Evolutionary conservation across 2,329 filamentous ascomycete species (phyloP).

Genomic region (Apiospora phragmitis): DNA sequence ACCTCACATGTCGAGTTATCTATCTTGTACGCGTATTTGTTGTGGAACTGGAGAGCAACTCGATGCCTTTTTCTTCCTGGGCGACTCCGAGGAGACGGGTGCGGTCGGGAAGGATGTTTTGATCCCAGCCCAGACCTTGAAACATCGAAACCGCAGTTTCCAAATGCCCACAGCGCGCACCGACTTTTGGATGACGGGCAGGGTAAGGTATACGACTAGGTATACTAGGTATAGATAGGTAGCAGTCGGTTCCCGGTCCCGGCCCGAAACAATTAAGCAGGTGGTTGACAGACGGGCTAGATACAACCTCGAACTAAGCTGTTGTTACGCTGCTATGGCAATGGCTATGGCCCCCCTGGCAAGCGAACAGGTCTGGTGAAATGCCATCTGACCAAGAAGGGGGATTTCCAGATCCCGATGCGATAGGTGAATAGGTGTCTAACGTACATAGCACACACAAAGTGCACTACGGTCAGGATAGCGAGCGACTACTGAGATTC

Average conservation of each 20-base stretch:
- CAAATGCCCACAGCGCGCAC: conserved; percentile 3
- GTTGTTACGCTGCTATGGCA: not conserved
- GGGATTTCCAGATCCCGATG: conserved; percentile 2
- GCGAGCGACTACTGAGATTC: not conserved
- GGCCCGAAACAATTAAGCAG: not conserved
- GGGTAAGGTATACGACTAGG: too few species aligned
- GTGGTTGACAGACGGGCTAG: not conserved
- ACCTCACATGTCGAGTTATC: not conserved
- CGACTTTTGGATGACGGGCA: not conserved
- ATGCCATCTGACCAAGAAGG: conserved; percentile 1
- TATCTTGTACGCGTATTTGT: not conserved
- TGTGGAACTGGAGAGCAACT: not conserved
- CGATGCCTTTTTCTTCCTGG: not conserved
- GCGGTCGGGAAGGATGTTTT: not conserved
- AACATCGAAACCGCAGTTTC: conserved; percentile 3
- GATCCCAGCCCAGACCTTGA: conserved; percentile 1
- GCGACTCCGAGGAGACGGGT: not conserved
- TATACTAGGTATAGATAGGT: too few species aligned
- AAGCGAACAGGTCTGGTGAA: not conserved
- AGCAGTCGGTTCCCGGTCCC: conserved; percentile 6
- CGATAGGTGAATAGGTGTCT: not conserved
- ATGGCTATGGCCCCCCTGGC: not conserved
- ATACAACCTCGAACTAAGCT: not conserved
- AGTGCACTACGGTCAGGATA: not conserved
- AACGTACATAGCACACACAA: not conserved